Evolutionary conservation across 371 early-diverging fungal species (phyloP).

Genomic region (Zychaea mexicana): DNA sequence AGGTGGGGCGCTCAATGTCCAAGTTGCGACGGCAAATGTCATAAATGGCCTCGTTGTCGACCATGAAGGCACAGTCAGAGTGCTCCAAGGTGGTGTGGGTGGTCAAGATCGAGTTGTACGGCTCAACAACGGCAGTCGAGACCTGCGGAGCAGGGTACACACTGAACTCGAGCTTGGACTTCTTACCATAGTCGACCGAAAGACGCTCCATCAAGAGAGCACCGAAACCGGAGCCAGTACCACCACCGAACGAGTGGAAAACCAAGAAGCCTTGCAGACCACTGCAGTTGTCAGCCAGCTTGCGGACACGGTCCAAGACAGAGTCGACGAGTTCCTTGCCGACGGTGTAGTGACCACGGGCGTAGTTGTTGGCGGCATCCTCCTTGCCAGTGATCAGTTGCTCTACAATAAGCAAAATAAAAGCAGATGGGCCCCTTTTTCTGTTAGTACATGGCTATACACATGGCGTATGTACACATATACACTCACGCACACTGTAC

Average conservation of each 20-base stretch:
- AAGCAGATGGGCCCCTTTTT: background rate
- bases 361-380: conserved; percentile 99
- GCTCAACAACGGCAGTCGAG: conserved; percentile 97
- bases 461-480: background rate
- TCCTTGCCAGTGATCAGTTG: conserved; percentile 99
- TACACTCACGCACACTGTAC: too few relatives aligned
- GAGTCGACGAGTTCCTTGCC: conserved; percentile 98
- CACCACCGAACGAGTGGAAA: conserved; percentile 99
- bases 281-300: conserved; percentile 97
- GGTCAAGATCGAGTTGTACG: conserved; percentile 97
- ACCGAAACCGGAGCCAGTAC: conserved; percentile 99
- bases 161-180: conserved; percentile 98
- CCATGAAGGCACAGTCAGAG: conserved; percentile 92
- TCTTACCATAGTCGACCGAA: conserved; percentile 96
- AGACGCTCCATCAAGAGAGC: conserved; percentile 96
- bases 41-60: conserved; percentile 95
- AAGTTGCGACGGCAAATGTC: conserved; percentile 98
- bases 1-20: conserved; percentile 96
- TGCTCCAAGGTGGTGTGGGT: conserved; percentile 96
- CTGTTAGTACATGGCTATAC: background rate
- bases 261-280: conserved; percentile 97
- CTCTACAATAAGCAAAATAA: conserved; percentile 40
- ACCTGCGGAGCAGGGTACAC: conserved; percentile 99
- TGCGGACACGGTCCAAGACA: conserved; percentile 97
- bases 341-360: conserved; percentile 99